phyloP scores from a whole-genome alignment of 75 land plant genomes.

The Selaginella tamariscina region DNA sequence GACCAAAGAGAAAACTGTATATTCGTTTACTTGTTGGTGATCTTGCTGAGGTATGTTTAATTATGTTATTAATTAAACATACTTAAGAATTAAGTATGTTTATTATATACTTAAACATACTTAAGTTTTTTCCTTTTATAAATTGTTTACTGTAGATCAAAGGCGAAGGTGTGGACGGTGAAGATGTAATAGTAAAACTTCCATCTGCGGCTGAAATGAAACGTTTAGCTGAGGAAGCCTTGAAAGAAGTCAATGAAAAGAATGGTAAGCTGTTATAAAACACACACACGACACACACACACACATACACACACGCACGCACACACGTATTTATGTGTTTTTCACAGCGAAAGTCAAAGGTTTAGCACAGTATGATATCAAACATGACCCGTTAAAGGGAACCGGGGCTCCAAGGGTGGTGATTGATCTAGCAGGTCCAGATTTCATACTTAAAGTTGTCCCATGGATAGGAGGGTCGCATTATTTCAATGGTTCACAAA shows the following conservation, averaged over 20 bases:
- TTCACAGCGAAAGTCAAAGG: constrained; percentile 38
- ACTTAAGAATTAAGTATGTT: background rate
- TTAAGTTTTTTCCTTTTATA: too few relatives aligned
- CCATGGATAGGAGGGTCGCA: constrained; percentile 97
- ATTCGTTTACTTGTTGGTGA: constrained; percentile 62
- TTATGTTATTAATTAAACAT: background rate
- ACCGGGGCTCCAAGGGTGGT: constrained; percentile 33
- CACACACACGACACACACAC: too few relatives aligned
- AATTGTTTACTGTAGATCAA: constrained; percentile 57
- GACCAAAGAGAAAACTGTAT: constrained; percentile 63
- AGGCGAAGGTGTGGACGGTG: constrained; percentile 67
- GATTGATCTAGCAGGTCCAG: constrained; percentile 49
- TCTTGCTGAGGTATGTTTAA: constrained; percentile 42
- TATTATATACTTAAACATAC: background rate
- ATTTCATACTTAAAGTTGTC: constrained; percentile 56
- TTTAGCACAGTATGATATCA: constrained; percentile 37
- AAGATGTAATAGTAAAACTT: constrained; percentile 40
- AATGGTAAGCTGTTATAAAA: background rate
- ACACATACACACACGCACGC: too few relatives aligned
- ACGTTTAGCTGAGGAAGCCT: constrained; percentile 18
- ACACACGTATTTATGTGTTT: too few relatives aligned
- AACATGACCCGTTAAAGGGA: constrained; percentile 39
- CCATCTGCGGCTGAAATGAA: constrained; percentile 52
- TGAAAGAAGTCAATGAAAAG: background rate
- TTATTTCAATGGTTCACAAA: constrained; percentile 68